A percentile compares a stretch with the other conserved stretches of the same genome.
Conservation (phyloP, 306 rosid species). For the Erythrophleum fordii region DNA sequence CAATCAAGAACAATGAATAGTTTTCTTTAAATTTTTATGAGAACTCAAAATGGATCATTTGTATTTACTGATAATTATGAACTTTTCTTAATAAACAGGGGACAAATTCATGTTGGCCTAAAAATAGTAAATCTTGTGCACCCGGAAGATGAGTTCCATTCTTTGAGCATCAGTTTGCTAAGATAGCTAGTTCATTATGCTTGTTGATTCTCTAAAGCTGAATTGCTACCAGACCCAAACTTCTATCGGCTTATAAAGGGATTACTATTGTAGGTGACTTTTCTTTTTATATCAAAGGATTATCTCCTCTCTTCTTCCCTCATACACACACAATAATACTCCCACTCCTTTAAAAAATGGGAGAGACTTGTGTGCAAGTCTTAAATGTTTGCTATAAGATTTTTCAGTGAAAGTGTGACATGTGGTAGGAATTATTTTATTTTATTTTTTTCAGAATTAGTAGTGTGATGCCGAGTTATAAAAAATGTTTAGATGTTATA, state of each 20-base stretch:
- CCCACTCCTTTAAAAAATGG: not conserved
- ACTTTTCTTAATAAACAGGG: constrained; percentile 56
- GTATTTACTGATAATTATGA: constrained; percentile 25
- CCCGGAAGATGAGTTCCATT: constrained; percentile 53
- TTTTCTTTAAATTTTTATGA: constrained; percentile 6
- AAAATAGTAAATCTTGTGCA: constrained; percentile 48
- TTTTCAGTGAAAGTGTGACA: not conserved
- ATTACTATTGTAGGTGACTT: constrained; percentile 9
- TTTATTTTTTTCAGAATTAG: not conserved
- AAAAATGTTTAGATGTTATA: not conserved
- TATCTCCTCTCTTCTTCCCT: not conserved
- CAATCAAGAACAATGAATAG: not conserved
- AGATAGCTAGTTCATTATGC: constrained; percentile 41
- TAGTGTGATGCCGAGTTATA: not conserved
- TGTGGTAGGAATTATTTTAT: not conserved
- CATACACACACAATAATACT: not conserved
- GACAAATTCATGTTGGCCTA: constrained; percentile 80
- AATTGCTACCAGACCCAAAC: constrained; percentile 14
- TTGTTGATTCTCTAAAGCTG: constrained; percentile 39
- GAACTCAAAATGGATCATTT: constrained; percentile 3
- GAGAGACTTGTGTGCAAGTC: not conserved
- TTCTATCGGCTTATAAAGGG: not conserved
- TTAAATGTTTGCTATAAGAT: not conserved
- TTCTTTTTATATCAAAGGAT: not conserved
- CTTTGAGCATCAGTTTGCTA: constrained; percentile 32